These are phyloP conservation scores for Cubamyces sp. DNA, from an alignment of 768 basidiomycete species.

Conservation along the genomic window DNA sequence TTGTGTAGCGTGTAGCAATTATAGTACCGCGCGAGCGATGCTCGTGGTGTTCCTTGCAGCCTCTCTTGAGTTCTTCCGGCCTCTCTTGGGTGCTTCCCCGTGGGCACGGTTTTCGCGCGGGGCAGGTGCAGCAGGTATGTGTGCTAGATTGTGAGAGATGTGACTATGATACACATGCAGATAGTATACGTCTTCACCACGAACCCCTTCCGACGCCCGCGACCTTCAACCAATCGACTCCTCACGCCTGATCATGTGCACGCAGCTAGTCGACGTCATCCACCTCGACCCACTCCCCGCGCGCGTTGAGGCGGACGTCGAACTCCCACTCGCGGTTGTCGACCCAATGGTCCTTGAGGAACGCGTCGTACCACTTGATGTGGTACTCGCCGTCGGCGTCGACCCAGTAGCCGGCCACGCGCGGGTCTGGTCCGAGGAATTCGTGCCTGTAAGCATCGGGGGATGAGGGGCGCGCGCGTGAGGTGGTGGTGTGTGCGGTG, in stretches of 20 bases:
- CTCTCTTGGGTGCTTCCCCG: too few species aligned
- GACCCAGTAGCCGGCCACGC: slow-evolving; percentile 45
- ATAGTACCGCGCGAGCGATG: background rate
- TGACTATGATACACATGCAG: background rate
- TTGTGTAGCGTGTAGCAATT: slow-evolving; percentile 4
- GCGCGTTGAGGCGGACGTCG: slow-evolving; percentile 38
- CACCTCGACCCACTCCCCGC: slow-evolving; percentile 45
- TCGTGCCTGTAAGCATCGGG: slow-evolving; percentile 44
- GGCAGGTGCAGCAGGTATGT: background rate
- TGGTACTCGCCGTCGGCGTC: slow-evolving; percentile 44
- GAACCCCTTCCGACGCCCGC: too few species aligned
- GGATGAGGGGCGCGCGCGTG: background rate
- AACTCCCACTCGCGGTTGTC: slow-evolving; percentile 46
- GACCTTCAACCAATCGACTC: too few species aligned
- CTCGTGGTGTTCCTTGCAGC: background rate
- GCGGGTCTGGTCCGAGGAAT: slow-evolving; percentile 48
- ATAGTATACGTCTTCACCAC: too few species aligned
- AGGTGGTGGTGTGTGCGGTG: background rate
- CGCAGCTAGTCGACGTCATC: slow-evolving; percentile 21
- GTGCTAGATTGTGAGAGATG: background rate
- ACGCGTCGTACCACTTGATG: slow-evolving; percentile 49
- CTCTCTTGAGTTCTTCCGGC: too few species aligned
- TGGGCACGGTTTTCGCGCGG: background rate
- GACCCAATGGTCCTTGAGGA: slow-evolving; percentile 48
- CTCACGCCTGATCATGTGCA: too few species aligned